A percentile compares a stretch with the other conserved stretches of the same genome.
Conservation (phyloP, 805 yeast species). For the Lipomyces lipofer region DNA sequence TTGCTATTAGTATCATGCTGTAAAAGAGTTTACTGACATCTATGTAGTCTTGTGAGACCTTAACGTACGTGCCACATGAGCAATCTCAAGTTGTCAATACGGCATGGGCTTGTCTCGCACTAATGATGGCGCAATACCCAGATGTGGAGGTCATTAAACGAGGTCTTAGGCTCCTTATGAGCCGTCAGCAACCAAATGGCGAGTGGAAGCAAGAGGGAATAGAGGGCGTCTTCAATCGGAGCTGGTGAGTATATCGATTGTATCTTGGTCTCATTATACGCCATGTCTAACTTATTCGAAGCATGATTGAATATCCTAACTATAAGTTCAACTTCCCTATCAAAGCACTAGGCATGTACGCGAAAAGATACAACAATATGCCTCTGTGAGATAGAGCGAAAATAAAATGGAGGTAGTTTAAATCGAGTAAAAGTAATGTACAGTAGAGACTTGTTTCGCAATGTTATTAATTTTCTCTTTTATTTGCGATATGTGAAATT, state of each 20-base stretch:
- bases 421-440: no score
- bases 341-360: slow-evolving; percentile 84
- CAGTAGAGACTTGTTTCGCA: no score
- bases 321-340: slow-evolving; percentile 87
- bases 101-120: slow-evolving; percentile 86
- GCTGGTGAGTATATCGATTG: slow-evolving; percentile 20
- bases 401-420: no score
- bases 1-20: not conserved
- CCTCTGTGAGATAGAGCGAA: not conserved
- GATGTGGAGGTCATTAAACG: slow-evolving; percentile 56
- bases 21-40: not conserved
- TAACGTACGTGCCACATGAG: slow-evolving; percentile 29
- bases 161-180: slow-evolving; percentile 64
- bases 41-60: slow-evolving; percentile 25
- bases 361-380: slow-evolving; percentile 29
- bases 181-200: slow-evolving; percentile 70
- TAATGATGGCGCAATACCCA: slow-evolving; percentile 80
- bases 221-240: slow-evolving; percentile 94
- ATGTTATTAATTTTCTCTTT: no score
- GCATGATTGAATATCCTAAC: slow-evolving; percentile 83
- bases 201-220: slow-evolving; percentile 82
- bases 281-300: not conserved
- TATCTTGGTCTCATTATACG: no score
- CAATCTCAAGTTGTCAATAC: slow-evolving; percentile 77
- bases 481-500: no score